Evolutionary conservation across 441 rosid genomes (phyloP).

Genomic region (Metrosideros polymorpha): DNA sequence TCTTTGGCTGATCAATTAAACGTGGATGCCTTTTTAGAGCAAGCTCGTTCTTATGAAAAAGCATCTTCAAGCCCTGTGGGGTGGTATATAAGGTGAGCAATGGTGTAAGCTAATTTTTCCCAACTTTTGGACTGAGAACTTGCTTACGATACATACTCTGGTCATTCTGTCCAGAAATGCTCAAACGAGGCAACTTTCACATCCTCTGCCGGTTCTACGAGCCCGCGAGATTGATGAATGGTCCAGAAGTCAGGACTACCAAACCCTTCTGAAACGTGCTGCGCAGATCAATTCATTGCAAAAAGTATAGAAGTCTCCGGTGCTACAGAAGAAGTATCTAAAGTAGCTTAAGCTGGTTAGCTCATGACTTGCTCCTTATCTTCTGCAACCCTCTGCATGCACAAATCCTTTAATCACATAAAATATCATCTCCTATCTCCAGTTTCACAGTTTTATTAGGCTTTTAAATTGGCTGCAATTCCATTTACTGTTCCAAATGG

Average conservation of each 20-base stretch:
- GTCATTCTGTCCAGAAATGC: slow-evolving; percentile 56
- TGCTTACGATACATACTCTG: slow-evolving; percentile 14
- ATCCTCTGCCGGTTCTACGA: slow-evolving; percentile 92
- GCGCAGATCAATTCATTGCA: slow-evolving; percentile 20
- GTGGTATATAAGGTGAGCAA: slow-evolving; percentile 79
- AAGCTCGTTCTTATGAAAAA: slow-evolving; percentile 90
- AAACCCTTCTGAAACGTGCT: slow-evolving; percentile 53
- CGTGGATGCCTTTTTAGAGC: slow-evolving; percentile 91
- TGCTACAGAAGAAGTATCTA: neutral
- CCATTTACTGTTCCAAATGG: neutral
- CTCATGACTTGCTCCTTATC: neutral
- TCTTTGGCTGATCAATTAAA: slow-evolving; percentile 88
- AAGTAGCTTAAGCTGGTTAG: neutral
- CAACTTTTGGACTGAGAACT: neutral
- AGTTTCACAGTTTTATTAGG: neutral
- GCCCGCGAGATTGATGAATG: slow-evolving; percentile 96
- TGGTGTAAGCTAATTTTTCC: neutral
- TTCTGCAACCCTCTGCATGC: neutral
- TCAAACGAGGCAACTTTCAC: slow-evolving; percentile 91
- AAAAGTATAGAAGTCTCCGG: slow-evolving; percentile 19
- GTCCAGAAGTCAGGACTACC: slow-evolving; percentile 83
- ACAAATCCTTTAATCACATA: neutral
- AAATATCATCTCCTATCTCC: neutral
- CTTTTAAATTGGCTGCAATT: neutral
- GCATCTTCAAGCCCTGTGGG: slow-evolving; percentile 92